phyloP scores from a whole-genome alignment of 108 stramenopile species.

The Fistulifera solaris region DNA sequence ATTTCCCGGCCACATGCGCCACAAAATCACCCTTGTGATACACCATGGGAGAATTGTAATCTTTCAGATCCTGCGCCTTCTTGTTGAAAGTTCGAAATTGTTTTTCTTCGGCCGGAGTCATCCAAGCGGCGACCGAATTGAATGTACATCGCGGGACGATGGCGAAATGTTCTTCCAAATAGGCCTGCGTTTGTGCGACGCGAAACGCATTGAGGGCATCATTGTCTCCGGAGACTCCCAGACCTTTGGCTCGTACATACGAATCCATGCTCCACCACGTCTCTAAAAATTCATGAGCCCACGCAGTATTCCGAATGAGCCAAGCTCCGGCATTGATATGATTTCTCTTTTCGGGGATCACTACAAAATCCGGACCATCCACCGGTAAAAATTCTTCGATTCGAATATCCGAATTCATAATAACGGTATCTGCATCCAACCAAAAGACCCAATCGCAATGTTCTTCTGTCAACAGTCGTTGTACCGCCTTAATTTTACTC shows the following conservation, averaged over 20 bases:
- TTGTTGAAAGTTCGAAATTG: not conserved
- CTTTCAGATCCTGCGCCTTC: not conserved
- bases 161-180: conserved; percentile 16
- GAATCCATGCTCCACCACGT: conserved; percentile 23
- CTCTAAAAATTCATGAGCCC: conserved; percentile 16
- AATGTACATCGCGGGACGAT: conserved; percentile 21
- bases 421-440: conserved; percentile 39
- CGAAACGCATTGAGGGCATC: conserved; percentile 16
- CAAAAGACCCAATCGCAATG: conserved; percentile 27
- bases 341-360: conserved; percentile 10
- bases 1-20: conserved; percentile 22
- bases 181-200: not conserved
- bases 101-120: conserved; percentile 3
- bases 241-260: conserved; percentile 9
- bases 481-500: conserved; percentile 19
- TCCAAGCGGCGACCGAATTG: conserved; percentile 14
- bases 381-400: conserved; percentile 21
- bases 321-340: conserved; percentile 18
- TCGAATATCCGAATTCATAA: conserved; percentile 40
- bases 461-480: conserved; percentile 18
- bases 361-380: conserved; percentile 8
- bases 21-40: conserved; percentile 29
- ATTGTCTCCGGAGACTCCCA: conserved; percentile 17
- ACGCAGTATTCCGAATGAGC: conserved; percentile 12
- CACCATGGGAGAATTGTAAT: conserved; percentile 6